phyloP scores from a whole-genome alignment of 176 grass and related monocot species.

The Cenchrus fungigraminus region DNA sequence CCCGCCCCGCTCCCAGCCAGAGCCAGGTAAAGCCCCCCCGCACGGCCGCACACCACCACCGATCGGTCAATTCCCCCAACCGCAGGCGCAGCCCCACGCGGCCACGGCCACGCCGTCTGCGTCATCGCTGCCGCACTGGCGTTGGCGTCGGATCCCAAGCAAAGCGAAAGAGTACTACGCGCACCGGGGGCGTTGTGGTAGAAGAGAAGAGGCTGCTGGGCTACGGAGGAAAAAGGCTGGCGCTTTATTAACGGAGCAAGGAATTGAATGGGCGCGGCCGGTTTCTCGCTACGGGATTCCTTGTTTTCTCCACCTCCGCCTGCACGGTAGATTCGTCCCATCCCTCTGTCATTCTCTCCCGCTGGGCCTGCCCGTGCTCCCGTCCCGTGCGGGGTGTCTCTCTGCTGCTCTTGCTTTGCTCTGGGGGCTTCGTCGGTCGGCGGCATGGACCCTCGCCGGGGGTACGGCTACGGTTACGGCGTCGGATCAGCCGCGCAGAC shows the following conservation, averaged over 20 bases:
- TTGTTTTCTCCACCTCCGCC: not conserved
- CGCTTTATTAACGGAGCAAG: slow-evolving; percentile 32
- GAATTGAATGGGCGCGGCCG: slow-evolving; percentile 33
- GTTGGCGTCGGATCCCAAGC: slow-evolving; percentile 33
- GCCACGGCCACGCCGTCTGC: slow-evolving; percentile 5
- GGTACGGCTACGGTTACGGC: slow-evolving; percentile 47
- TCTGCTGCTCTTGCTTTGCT: not conserved
- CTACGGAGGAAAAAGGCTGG: slow-evolving; percentile 5
- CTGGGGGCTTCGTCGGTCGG: not conserved
- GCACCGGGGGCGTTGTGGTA: no score
- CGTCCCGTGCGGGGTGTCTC: not conserved
- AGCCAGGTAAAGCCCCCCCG: not conserved
- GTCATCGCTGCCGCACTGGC: slow-evolving; percentile 6
- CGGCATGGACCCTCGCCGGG: slow-evolving; percentile 55
- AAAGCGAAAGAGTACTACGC: not conserved
- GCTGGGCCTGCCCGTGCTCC: not conserved
- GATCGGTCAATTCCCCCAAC: not conserved
- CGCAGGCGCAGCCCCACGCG: not conserved
- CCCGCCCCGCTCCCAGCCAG: not conserved
- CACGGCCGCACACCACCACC: not conserved
- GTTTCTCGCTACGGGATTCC: slow-evolving; percentile 7
- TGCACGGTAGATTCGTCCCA: slow-evolving; percentile 29
- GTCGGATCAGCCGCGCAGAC: slow-evolving; percentile 39
- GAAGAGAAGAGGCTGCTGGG: not conserved
- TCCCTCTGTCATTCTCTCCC: not conserved